Percentiles rank a stretch among this genome's conserved stretches.
Conservation (phyloP, 169 alveolate species). For the Babesia ovata region DNA sequence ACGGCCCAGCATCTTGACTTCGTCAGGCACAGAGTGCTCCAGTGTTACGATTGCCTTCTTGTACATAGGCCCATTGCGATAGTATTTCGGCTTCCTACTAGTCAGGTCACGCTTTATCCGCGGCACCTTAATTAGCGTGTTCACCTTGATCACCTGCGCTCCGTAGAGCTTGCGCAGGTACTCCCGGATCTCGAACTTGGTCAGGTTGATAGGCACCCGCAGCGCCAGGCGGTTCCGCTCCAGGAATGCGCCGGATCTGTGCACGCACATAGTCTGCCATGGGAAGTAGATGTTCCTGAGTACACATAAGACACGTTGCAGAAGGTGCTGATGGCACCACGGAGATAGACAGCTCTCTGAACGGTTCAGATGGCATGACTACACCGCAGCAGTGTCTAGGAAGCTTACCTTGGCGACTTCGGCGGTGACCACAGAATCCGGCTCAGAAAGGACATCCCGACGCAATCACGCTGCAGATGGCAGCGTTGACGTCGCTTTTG, state of each 20-base stretch:
- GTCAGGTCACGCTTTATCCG: slow-evolving; percentile 74
- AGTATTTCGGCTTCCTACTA: slow-evolving; percentile 70
- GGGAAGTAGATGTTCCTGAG: slow-evolving; percentile 86
- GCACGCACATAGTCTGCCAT: slow-evolving; percentile 83
- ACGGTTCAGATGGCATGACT: neutral
- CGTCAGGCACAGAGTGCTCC: slow-evolving; percentile 85
- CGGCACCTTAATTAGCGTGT: slow-evolving; percentile 83
- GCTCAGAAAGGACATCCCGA: slow-evolving; percentile 33
- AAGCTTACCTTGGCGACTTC: slow-evolving; percentile 72
- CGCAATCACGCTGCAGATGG: neutral
- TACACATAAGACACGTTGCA: no score
- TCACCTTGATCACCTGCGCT: slow-evolving; percentile 83
- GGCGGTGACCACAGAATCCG: slow-evolving; percentile 66
- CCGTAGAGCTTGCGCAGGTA: slow-evolving; percentile 82
- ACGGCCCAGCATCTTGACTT: slow-evolving; percentile 84
- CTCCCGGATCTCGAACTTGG: slow-evolving; percentile 85
- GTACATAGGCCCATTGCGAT: slow-evolving; percentile 84
- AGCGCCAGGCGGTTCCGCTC: slow-evolving; percentile 84
- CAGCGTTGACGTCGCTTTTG: no score
- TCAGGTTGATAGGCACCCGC: slow-evolving; percentile 84
- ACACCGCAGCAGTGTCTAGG: neutral
- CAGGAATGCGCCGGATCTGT: slow-evolving; percentile 82
- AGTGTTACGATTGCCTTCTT: slow-evolving; percentile 86
- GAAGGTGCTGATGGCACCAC: no score
- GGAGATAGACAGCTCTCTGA: no score